Evolutionary conservation across 1,139 yeast species (phyloP).

Genomic region (Sugiyamaella neomexicana): DNA sequence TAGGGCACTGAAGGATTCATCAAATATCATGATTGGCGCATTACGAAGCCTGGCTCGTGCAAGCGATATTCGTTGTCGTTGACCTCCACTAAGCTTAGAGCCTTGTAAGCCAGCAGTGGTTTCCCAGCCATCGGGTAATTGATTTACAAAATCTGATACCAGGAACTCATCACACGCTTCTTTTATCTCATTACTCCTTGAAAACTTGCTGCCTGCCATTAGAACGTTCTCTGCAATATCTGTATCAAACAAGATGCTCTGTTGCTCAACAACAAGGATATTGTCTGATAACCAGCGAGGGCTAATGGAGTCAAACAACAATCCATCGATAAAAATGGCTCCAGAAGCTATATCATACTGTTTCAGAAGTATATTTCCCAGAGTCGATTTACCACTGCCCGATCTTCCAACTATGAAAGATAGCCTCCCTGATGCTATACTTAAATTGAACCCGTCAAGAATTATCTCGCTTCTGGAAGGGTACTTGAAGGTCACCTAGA

Average conservation of each 20-base stretch:
- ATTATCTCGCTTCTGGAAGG: conserved; percentile 54
- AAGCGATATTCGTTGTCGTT: conserved; percentile 74
- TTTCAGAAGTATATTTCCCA: conserved; percentile 61
- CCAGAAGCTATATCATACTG: conserved; percentile 56
- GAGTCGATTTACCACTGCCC: conserved; percentile 90
- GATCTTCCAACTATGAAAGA: conserved; percentile 79
- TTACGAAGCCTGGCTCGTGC: conserved; percentile 79
- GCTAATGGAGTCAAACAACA: conserved; percentile 47
- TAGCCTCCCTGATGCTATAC: conserved; percentile 48
- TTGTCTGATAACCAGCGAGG: conserved; percentile 58
- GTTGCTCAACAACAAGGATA: conserved; percentile 72
- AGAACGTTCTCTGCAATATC: conserved; percentile 64
- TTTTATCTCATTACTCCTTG: conserved; percentile 5
- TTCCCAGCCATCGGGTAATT: conserved; percentile 55
- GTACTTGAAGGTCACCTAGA: conserved; percentile 53
- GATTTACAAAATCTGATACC: conserved; percentile 44
- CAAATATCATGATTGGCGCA: conserved; percentile 72
- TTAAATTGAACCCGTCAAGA: conserved; percentile 49
- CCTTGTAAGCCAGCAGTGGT: conserved; percentile 52
- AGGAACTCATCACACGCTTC: conserved; percentile 23
- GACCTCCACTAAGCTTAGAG: conserved; percentile 81
- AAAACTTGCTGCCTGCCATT: conserved; percentile 37
- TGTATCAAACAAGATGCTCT: conserved; percentile 62
- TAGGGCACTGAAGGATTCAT: conserved; percentile 83
- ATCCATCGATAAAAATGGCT: conserved; percentile 55